phyloP scores from a whole-genome alignment of 306 rosid species.

The Glycyrrhiza uralensis region DNA sequence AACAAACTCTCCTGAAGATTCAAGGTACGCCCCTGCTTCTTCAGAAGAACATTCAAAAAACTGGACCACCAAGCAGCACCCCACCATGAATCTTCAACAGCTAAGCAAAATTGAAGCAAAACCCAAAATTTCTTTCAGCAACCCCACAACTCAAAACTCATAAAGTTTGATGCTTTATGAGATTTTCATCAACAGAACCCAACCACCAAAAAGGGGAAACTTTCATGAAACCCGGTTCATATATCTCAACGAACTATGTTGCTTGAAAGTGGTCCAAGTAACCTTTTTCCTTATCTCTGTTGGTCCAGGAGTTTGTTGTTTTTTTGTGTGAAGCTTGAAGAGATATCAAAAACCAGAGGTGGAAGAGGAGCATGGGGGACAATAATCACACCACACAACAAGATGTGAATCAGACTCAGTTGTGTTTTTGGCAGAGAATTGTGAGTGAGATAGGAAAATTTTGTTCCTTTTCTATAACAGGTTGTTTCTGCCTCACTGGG shows the following conservation, averaged over 20 bases:
- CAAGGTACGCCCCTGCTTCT: conserved; percentile 29
- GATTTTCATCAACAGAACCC: conserved; percentile 2
- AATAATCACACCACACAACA: conserved; percentile 47
- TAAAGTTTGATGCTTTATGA: conserved; percentile 40
- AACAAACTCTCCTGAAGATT: conserved; percentile 31
- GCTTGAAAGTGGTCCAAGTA: conserved; percentile 38
- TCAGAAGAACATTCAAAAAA: conserved; percentile 45
- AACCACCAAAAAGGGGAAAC: conserved; percentile 23
- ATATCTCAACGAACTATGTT: conserved; percentile 17
- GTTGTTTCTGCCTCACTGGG: conserved; percentile 41
- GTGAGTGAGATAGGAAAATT: conserved; percentile 43
- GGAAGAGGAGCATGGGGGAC: conserved; percentile 32
- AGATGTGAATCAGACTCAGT: conserved; percentile 52
- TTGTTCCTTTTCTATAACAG: conserved; percentile 50
- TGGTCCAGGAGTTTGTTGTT: conserved; percentile 26
- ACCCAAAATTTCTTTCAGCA: conserved; percentile 24
- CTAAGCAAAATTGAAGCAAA: conserved; percentile 22
- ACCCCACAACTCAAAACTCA: conserved; percentile 29
- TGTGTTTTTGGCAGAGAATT: conserved; percentile 35
- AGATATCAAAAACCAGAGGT: conserved; percentile 34
- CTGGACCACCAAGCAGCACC: conserved; percentile 32
- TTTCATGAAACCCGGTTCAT: conserved; percentile 40
- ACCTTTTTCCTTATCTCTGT: background rate
- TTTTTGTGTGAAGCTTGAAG: conserved; percentile 34
- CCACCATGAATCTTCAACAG: conserved; percentile 26